Evolutionary conservation across 768 basidiomycete species (phyloP), one percentile per base, ranked within the genome.

Genomic region (Hygrophorus russula): DNA sequence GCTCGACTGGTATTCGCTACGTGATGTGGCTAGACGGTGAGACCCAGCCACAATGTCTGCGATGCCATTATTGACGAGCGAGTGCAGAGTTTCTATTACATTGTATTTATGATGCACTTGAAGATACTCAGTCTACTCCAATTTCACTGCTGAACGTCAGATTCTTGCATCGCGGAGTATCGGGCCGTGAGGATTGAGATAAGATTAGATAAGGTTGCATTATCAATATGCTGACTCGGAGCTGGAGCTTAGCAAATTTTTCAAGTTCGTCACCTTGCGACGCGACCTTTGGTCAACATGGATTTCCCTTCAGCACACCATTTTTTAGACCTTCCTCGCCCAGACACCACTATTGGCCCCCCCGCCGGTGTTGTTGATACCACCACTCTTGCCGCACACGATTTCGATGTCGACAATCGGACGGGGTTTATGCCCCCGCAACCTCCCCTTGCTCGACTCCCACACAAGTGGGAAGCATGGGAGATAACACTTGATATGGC

Each of bases 381-480:
- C 6, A 38, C 59, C 19, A 82, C 84, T 10, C 74, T 85, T 46
- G 82, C 84, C 8, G 78, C 80, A 2, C 80, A 84, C 49, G 84
- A 87, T 63, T 98, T 90, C 66, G 91, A 97, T 58, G 86, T 98
- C 47, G 90, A 93, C 58, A 80, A 82, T 8, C 69, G 78, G 12
- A 89, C 90, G 0, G 93, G 94, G 0, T 97, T 98, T 60, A 82
- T 97, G 77, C 86, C 93, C 2, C 81, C 85, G 0, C 67, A 76
- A 11, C 74, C 78, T 0, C 91, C 91, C 1, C 58, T 82, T 0
- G 51, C 62, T 5, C 73, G 82, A 15, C 69, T 94, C 1, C 78
- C 81, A 0, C 45, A 32, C 0, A 57, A 62, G 43, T 94, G 78
- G 75, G 79, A 77, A 35, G 54, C 63, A 36, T 97, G 88, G 91